These are phyloP conservation scores for Gautieria morchelliformis DNA, from an alignment of 768 basidiomycete genomes.

Conservation along the genomic window DNA sequence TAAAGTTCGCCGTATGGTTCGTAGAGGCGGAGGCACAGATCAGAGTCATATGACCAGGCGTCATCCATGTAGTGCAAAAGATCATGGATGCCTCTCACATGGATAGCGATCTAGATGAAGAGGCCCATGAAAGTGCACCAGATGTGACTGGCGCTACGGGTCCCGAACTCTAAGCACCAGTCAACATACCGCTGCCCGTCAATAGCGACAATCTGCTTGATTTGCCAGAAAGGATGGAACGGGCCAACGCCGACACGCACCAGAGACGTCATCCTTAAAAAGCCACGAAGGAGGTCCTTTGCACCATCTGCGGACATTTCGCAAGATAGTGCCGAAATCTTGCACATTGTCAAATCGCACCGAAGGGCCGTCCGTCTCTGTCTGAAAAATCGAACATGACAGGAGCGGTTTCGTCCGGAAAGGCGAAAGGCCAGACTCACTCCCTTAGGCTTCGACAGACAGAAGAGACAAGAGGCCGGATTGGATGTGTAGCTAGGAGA, in stretches of 20 bases:
- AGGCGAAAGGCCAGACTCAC: conserved; percentile 25
- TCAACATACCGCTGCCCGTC: conserved; percentile 19
- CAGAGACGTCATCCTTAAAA: conserved; percentile 28
- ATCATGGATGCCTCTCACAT: conserved; percentile 10
- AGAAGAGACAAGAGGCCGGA: conserved; percentile 20
- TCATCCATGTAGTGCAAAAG: too few relatives aligned
- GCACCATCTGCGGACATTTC: conserved; percentile 12
- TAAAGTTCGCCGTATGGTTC: conserved; percentile 18
- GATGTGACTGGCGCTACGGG: conserved; percentile 15
- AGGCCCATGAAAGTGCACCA: conserved; percentile 26
- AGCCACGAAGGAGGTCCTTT: conserved; percentile 1
- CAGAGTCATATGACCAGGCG: too few relatives aligned
- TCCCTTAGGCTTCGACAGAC: conserved; percentile 16
- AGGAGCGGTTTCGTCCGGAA: conserved; percentile 4
- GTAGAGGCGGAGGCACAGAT: conserved; percentile 19
- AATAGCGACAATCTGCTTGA: conserved; percentile 25
- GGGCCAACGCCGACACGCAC: conserved; percentile 28
- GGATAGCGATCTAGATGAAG: conserved; percentile 28
- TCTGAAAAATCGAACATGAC: not conserved
- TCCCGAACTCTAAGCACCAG: conserved; percentile 26
- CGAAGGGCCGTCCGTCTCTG: not conserved
- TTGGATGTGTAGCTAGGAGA: conserved; percentile 19
- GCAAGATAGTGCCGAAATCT: conserved; percentile 16
- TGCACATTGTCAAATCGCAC: too few relatives aligned
- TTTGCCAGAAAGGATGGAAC: conserved; percentile 32